phyloP scores from a whole-genome alignment of 148 eudicot species.

The Polygonum maritimum region DNA sequence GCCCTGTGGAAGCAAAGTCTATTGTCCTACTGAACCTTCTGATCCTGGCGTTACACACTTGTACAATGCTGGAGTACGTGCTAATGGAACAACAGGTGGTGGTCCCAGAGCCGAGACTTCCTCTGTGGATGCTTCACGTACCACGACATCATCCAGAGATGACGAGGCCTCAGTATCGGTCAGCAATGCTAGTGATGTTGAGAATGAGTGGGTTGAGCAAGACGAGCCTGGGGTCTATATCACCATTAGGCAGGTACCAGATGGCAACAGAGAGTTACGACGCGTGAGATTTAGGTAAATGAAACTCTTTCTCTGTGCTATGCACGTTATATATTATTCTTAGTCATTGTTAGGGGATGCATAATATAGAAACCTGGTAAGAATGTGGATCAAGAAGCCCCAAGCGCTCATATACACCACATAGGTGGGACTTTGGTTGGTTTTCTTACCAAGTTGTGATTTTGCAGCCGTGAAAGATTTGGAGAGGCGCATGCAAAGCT shows the following conservation, averaged over 20 bases:
- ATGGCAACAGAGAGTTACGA: constrained; percentile 81
- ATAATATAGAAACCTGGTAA: not conserved
- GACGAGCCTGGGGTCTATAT: constrained; percentile 93
- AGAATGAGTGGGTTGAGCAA: constrained; percentile 88
- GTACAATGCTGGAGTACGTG: constrained; percentile 8
- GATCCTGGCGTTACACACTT: constrained; percentile 27
- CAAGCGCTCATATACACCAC: not conserved
- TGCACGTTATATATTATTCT: not conserved
- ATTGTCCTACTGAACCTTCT: constrained; percentile 42
- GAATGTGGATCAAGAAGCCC: not conserved
- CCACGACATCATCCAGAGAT: constrained; percentile 74
- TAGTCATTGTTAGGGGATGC: not conserved
- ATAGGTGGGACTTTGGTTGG: not conserved
- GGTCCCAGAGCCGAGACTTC: constrained; percentile 33
- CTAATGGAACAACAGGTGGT: constrained; percentile 18
- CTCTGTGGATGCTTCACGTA: constrained; percentile 75
- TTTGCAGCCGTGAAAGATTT: constrained; percentile 61
- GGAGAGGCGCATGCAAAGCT: constrained; percentile 58
- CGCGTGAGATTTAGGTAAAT: constrained; percentile 95
- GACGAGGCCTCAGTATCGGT: constrained; percentile 59
- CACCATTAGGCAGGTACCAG: constrained; percentile 78
- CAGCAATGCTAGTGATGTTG: constrained; percentile 91
- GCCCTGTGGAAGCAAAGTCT: constrained; percentile 46
- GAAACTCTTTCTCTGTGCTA: not conserved
- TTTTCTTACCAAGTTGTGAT: not conserved